A percentile compares a stretch with the other conserved stretches of the same genome.
phyloP scores from a whole-genome alignment of 495 filamentous ascomycete genomes.

The Tuber umbilicatum region DNA sequence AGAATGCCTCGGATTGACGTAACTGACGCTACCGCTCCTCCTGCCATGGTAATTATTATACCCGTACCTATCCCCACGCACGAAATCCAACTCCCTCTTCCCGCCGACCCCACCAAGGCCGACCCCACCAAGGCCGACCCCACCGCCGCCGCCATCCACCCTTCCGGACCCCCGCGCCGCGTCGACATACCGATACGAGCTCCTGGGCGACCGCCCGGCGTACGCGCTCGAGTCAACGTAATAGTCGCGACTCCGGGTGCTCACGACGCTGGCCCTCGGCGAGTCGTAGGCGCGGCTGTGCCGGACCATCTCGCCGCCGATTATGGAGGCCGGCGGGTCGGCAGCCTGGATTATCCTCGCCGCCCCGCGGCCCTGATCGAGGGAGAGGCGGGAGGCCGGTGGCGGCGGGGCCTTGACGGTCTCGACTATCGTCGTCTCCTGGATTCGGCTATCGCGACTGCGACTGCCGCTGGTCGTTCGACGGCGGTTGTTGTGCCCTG shows the following conservation, averaged over 20 bases:
- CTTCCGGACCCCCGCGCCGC: constrained; percentile 25
- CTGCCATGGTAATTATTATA: constrained; percentile 40
- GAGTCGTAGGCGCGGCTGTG: constrained; percentile 2
- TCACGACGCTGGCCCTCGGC: constrained; percentile 33
- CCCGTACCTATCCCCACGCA: constrained; percentile 31
- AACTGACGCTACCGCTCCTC: constrained; percentile 31
- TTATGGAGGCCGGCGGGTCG: constrained; percentile 13
- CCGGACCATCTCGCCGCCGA: background rate
- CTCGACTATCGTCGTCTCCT: constrained; percentile 29
- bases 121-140: constrained; percentile 20
- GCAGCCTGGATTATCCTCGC: constrained; percentile 27
- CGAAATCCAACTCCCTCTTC: constrained; percentile 23
- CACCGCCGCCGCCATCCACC: constrained; percentile 20
- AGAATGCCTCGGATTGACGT: constrained; percentile 41
- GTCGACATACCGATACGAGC: constrained; percentile 32
- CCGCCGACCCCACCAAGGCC: constrained; percentile 10
- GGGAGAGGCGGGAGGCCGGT: constrained; percentile 16
- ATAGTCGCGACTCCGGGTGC: constrained; percentile 32
- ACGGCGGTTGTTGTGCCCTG: too few species aligned
- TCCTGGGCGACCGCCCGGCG: constrained; percentile 27
- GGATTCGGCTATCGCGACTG: constrained; percentile 11
- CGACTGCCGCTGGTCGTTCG: too few species aligned
- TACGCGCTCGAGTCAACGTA: constrained; percentile 32
- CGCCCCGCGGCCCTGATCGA: constrained; percentile 7
- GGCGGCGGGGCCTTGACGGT: constrained; percentile 34